Evolutionary conservation across 2,329 filamentous ascomycete species (phyloP), one percentile per base, ranked within the genome.

Genomic region (Aspergillus terreus): DNA sequence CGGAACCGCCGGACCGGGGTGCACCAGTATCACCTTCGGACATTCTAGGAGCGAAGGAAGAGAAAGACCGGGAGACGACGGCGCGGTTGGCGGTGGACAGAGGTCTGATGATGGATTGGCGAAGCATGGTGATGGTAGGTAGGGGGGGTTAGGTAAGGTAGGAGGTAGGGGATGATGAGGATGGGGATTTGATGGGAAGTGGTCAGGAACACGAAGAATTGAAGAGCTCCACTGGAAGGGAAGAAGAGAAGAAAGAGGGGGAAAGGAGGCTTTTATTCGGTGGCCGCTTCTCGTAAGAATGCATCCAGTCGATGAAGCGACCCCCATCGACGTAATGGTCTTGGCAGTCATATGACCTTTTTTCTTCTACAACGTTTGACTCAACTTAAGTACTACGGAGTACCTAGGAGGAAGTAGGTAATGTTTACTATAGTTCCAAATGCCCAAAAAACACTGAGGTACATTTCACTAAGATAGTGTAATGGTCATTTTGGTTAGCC

Each of bases 11-110:
- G 35, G 68, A 40, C 47, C 69, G 67, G 50, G 72, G 62, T 58
- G 67, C 70, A 46, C 87, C 87, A 58, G 83, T 86, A 69, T 90
- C 88, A 58, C 88, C 88, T 62, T 81, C 86, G 55, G 71, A 75
- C 83, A 90, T 87, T 59, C 71, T 80, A 68, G 82, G 78, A 60
- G 78, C 71, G 52, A 84, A 81, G 58, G 80, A 82, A 56, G 84
- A 79, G 76, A 90, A 87, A 62, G 83, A 79, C 58, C 80, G 78
- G 67, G 67, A 71, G 56, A 74, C 65, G 56, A 76, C 63, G 57
- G 75, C 65, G 63, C 78, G 73, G 66, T 72, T 75, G 62, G 81
- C 75, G 64, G 82, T 78, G 68, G 80, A 77, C 64, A 78, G 72
- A 63, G 78, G 73, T 72, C 82, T 82, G 71, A 76, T 69, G 66